Base-by-base conservation (phyloP, 2,329 filamentous ascomycete genomes). In the Fusarium mexicanum region DNA sequence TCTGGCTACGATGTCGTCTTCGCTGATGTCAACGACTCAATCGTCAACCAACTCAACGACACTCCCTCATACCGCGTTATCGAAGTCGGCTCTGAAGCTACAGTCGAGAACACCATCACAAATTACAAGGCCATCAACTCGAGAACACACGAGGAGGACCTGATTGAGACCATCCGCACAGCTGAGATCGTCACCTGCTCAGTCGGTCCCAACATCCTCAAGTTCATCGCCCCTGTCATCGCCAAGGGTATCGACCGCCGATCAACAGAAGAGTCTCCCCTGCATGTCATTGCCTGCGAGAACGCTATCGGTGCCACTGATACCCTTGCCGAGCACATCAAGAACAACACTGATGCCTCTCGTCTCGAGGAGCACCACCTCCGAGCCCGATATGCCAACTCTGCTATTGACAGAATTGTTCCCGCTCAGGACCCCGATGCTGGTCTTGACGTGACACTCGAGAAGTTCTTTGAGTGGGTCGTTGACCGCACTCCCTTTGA, bases 391-490 rank as follows among this genome's bases (percentile, higher is more conserved):
- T 98, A 97, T 82, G 96, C 96, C 86, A 99, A 99, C 87, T 98
- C 94, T 72, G 96, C 96, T 78, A 98, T 99, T 82, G 96, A 99
- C 87, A 94, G 96, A 71, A 99, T 99, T 81, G 96, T 98, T 31
- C 96, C 96, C 20, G 94, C 94, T 48, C 96, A 98, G 85, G 92
- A 94, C 70, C 85, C 90, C 58, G 86, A 94, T 78, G 90, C 92
- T 31, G 95, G 95, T 64, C 89, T 99, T 50, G 92, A 98, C 80
- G 96, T 99, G 76, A 95, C 92, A 80, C 95, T 99, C 54, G 96
- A 99, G 89, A 96, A 96, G 86, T 99, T 98, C 88, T 98, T 94
- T 86, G 96, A 99, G 87, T 99, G 96, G 96, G 96, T 96, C 44
- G 95, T 99, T 59, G 96, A 99, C 81, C 87, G 91, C 82, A 92